phyloP scores from a whole-genome alignment of 2,329 filamentous ascomycete genomes.

The Fusarium cicatricum region DNA sequence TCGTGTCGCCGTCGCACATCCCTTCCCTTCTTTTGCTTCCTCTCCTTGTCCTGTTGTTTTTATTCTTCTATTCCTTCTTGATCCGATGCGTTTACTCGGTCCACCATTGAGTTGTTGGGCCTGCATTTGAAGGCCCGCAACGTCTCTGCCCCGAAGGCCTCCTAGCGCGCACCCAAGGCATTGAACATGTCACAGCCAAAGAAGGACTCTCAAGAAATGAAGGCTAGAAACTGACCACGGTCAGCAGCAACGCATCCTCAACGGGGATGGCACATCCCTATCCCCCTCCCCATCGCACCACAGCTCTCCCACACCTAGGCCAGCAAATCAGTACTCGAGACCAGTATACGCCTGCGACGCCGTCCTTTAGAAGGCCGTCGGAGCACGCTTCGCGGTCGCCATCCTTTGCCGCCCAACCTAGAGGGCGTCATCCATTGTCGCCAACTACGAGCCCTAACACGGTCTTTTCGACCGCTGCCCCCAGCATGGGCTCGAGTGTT shows the following conservation, averaged over 20 bases:
- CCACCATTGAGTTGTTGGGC: not conserved
- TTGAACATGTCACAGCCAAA: slow-evolving; percentile 14
- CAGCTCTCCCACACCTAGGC: slow-evolving; percentile 61
- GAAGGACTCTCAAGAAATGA: slow-evolving; percentile 8
- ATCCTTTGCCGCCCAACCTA: slow-evolving; percentile 54
- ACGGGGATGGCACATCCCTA: slow-evolving; percentile 67
- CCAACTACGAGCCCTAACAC: slow-evolving; percentile 60
- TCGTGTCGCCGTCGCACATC: slow-evolving; percentile 6
- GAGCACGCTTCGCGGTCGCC: slow-evolving; percentile 62
- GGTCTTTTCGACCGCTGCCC: slow-evolving; percentile 52
- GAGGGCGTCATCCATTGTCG: slow-evolving; percentile 62
- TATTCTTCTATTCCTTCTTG: not conserved
- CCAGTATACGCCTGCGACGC: slow-evolving; percentile 61
- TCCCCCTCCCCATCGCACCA: slow-evolving; percentile 52
- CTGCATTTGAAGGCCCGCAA: not conserved
- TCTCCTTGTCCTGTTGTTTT: not conserved
- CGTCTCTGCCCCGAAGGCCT: not conserved
- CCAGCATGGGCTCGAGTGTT: slow-evolving; percentile 60
- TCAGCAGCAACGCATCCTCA: slow-evolving; percentile 57
- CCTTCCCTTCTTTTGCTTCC: not conserved
- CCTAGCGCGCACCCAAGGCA: not conserved
- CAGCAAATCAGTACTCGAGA: slow-evolving; percentile 60
- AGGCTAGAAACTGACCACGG: slow-evolving; percentile 33
- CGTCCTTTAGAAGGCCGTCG: slow-evolving; percentile 58
- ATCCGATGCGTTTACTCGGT: not conserved